Evolutionary conservation across 2,329 filamentous ascomycete genomes (phyloP).

Genomic region (Scopulariopsis brevicaulis): DNA sequence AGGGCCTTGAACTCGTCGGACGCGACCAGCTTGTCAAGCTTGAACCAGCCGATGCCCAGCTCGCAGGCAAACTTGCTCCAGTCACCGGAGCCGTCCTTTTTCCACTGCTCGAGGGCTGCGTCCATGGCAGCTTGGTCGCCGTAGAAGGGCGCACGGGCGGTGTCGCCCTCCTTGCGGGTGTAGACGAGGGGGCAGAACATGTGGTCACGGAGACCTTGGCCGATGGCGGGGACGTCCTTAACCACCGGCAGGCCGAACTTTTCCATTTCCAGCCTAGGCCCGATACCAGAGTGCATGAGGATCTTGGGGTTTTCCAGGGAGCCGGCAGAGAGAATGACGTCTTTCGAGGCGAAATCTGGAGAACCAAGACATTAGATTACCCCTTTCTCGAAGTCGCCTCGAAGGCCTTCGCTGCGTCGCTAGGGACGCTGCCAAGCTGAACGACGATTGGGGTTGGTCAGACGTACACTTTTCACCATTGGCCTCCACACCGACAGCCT

Average conservation of each 20-base stretch:
- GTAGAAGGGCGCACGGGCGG: constrained; percentile 33
- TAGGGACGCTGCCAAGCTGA: too few species aligned
- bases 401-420: too few species aligned
- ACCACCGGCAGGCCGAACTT: constrained; percentile 21
- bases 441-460: constrained; percentile 6
- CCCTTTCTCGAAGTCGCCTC: not conserved
- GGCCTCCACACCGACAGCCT: constrained; percentile 30
- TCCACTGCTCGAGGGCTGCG: constrained; percentile 34
- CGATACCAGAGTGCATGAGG: constrained; percentile 31
- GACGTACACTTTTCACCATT: constrained; percentile 24
- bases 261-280: constrained; percentile 19
- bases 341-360: constrained; percentile 21
- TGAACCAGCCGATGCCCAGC: constrained; percentile 29
- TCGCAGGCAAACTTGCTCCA: constrained; percentile 27
- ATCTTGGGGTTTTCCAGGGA: constrained; percentile 27
- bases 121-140: constrained; percentile 26
- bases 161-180: constrained; percentile 25
- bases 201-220: constrained; percentile 27
- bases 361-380: not conserved
- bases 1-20: constrained; percentile 38
- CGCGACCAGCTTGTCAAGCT: constrained; percentile 23
- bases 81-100: constrained; percentile 24
- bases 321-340: constrained; percentile 31
- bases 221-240: constrained; percentile 21
- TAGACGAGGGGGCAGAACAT: constrained; percentile 24